Base-by-base conservation (phyloP, 208 protist species). In the Acanthamoeba culbertsoni region DNA sequence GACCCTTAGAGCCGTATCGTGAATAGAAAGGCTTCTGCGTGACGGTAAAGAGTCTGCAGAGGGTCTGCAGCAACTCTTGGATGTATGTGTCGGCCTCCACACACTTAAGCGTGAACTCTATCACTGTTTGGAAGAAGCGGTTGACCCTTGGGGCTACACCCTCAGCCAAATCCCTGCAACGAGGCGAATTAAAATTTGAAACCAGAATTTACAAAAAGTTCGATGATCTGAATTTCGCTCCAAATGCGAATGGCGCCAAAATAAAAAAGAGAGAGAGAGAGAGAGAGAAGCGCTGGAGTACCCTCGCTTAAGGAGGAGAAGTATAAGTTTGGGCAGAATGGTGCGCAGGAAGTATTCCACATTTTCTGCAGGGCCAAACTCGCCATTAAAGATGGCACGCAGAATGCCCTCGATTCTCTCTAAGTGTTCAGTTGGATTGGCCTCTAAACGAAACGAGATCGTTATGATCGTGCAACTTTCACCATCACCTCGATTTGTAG, bases 11-110 rank as follows among this genome's bases (percentile, higher is more conserved):
- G 46, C 35, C 42, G 73, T 59, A 86, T 48, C 46, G 40, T 40
- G 46, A 86, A 33, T 86, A 86, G 46, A 86, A 86, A 14, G 40
- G 40, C 73, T 86, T 86, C 46, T 86, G 73, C 35, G 73, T 55
- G 43, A 57, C 45, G 73, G 73, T 59, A 28, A 86, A 86, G 18
- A 86, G 28, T 10, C 73, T 37, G 18, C 73, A 48, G 31, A 86
- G 45, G 43, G 73, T 86, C 73, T 86, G 40, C 45, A 86, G 35
- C 6, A 86, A 43, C 63, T 73, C 63, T 37, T 73, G 63, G 33
- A 73, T 28, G 35, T 73, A 73, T 28, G 63, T 73, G 63, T 73
- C 63, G 0, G 63, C 33, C 46, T 86, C 73, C 23, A 86, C 73
- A 33, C 45, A 86, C 46, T 48, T 48, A 33, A 59, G 45, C 26